Base-by-base conservation (phyloP, 2,329 filamentous ascomycete genomes). In the Phialophora chinensis region DNA sequence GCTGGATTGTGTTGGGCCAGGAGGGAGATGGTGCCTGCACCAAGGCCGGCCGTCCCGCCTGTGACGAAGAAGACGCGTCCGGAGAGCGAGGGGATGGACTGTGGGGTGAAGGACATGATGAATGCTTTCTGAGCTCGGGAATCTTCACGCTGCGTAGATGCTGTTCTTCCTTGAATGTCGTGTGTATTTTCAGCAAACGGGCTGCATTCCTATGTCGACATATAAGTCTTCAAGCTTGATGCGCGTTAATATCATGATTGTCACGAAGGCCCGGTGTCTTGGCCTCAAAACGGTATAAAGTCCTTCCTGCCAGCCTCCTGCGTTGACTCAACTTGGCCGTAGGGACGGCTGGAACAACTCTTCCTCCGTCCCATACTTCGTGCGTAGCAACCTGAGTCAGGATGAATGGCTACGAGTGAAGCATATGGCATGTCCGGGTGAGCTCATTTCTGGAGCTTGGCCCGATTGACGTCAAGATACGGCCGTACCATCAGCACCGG, bases 1-100 rank as follows among this genome's bases (percentile, higher is more conserved):
- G 73, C 38, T 4, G 82, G 82, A 5, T 77, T 75, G 73, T 84
- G 82, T 4, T 77, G 75, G 29, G 80, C 76, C 27, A 84, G 77
- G 56, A 80, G 78, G 44, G 77, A 73, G 42, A 84, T 74, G 29
- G 80, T 79, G 71, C 81, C 78, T 63, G 80, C 80, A 57, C 83
- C 83, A 8, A 85, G 75, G 14, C 83, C 83, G 8, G 76, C 73
- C 62, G 82, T 84, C 62, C 77, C 79, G 63, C 81, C 81, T 14
- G 81, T 82, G 3, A 83, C 77, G 1, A 82, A 67, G n/a, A 81
- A 78, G 20, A 81, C 77, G 69, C 81, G 80, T 59, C 76, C 80
- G 11, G 73, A 72, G 4, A 82, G 75, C 49, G 76, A 72, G 5
- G 79, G 78, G 54, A 82, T 80, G 31, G 69, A 63, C 14, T 57